A percentile compares a stretch with the other conserved stretches of the same genome.
These are phyloP conservation scores for Dichotomopilus funicola DNA, from an alignment of 2,329 filamentous ascomycete genomes.

Conservation along the genomic window DNA sequence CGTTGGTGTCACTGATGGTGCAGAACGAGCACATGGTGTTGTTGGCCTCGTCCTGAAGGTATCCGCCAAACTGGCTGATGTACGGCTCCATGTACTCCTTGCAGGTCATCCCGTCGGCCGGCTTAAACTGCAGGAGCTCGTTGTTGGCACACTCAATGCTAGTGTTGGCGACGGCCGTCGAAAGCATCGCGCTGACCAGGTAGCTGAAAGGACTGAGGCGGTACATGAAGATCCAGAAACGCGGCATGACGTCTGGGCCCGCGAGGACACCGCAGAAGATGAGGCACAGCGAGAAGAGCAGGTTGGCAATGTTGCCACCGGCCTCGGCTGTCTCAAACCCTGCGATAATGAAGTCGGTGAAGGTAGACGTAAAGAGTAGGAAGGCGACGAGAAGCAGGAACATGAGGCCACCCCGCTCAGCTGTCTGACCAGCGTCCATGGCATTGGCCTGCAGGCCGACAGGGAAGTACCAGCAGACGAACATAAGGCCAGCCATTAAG, in stretches of 20 bases:
- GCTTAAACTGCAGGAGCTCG: slow-evolving; percentile 63
- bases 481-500: slow-evolving; percentile 70
- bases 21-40: slow-evolving; percentile 52
- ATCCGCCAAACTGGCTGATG: slow-evolving; percentile 44
- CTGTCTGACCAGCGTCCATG: slow-evolving; percentile 49
- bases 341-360: slow-evolving; percentile 71
- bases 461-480: slow-evolving; percentile 78
- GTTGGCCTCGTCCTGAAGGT: slow-evolving; percentile 43
- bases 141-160: slow-evolving; percentile 59
- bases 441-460: slow-evolving; percentile 71
- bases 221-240: slow-evolving; percentile 84
- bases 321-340: slow-evolving; percentile 69
- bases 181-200: slow-evolving; percentile 65
- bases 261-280: slow-evolving; percentile 74
- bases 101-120: slow-evolving; percentile 54
- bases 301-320: slow-evolving; percentile 67
- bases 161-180: slow-evolving; percentile 62
- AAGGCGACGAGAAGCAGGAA: slow-evolving; percentile 71
- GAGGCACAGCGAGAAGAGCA: slow-evolving; percentile 65
- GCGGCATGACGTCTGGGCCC: slow-evolving; percentile 53
- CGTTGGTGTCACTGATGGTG: slow-evolving; percentile 44
- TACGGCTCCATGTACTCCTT: slow-evolving; percentile 49
- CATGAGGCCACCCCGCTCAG: slow-evolving; percentile 69
- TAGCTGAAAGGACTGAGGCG: slow-evolving; percentile 78
- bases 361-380: slow-evolving; percentile 74